phyloP scores from a whole-genome alignment of 495 filamentous ascomycete species.

The Cercophora newfieldiana region DNA sequence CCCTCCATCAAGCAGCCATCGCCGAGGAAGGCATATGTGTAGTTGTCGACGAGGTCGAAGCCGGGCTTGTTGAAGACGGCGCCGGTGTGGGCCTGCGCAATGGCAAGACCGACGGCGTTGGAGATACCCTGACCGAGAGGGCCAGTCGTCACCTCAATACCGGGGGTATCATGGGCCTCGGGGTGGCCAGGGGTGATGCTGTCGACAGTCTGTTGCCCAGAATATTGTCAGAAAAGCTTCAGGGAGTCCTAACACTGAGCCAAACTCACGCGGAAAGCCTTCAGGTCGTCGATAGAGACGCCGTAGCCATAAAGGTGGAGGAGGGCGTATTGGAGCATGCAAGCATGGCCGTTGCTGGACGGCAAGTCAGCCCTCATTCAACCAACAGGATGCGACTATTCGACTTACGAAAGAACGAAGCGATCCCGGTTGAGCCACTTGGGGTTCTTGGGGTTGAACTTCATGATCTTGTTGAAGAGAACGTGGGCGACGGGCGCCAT shows the following conservation, averaged over 20 bases:
- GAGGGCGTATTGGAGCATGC: slow-evolving; percentile 98
- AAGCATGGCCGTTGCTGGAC: slow-evolving; percentile 91
- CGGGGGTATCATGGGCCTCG: slow-evolving; percentile 93
- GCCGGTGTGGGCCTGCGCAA: slow-evolving; percentile 87
- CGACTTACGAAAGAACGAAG: slow-evolving; percentile 96
- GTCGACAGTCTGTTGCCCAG: slow-evolving; percentile 63
- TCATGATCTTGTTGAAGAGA: slow-evolving; percentile 99
- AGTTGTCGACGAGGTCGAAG: slow-evolving; percentile 88
- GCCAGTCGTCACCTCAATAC: slow-evolving; percentile 96
- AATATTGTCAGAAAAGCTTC: slow-evolving; percentile 20
- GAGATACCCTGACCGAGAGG: slow-evolving; percentile 93
- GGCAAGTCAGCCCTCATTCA: not conserved
- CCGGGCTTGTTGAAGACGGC: slow-evolving; percentile 97
- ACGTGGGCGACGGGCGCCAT: slow-evolving; percentile 98
- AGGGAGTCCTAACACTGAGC: not conserved
- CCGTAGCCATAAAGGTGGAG: slow-evolving; percentile 95
- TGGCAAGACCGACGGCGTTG: slow-evolving; percentile 95
- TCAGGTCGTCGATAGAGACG: slow-evolving; percentile 84
- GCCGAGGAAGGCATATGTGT: slow-evolving; percentile 95
- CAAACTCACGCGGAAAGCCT: slow-evolving; percentile 84
- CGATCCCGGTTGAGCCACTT: slow-evolving; percentile 95
- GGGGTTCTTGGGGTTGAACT: slow-evolving; percentile 98
- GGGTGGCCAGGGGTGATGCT: slow-evolving; percentile 97
- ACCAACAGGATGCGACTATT: not conserved
- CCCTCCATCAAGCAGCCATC: slow-evolving; percentile 99